Percentiles rank a stretch among this genome's conserved stretches.
Evolutionary conservation across 129 eudicot species (phyloP).

Genomic region (Rutidosis leptorrhynchoides): DNA sequence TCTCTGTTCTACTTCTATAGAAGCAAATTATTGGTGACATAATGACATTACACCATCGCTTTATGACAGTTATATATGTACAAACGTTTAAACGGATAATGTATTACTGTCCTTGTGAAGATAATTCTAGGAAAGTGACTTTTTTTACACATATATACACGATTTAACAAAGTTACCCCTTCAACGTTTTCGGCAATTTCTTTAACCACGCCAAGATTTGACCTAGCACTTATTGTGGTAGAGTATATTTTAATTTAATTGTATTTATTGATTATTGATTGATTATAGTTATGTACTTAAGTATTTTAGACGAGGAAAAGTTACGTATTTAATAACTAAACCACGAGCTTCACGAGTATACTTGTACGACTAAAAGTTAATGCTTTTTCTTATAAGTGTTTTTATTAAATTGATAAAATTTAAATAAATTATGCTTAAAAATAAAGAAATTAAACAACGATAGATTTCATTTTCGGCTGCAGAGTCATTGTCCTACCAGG

Average conservation of each 20-base stretch:
- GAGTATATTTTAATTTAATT: no score
- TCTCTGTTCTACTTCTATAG: not conserved
- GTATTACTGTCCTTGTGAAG: no score
- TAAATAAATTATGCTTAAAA: not conserved
- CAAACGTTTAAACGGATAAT: no score
- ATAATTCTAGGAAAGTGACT: no score
- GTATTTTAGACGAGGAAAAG: not conserved
- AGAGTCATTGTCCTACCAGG: conserved; percentile 4
- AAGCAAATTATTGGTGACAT: not conserved
- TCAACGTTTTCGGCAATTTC: no score
- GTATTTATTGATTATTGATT: no score
- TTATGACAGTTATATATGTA: no score
- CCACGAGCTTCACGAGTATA: not conserved
- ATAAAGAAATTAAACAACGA: not conserved
- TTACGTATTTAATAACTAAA: not conserved
- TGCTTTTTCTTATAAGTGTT: not conserved
- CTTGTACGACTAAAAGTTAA: not conserved
- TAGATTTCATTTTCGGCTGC: not conserved
- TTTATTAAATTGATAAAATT: not conserved
- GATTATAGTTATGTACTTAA: not conserved
- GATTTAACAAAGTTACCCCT: no score
- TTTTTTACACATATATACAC: no score
- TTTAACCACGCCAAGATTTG: no score
- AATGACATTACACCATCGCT: not conserved
- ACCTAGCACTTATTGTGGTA: no score